These are phyloP conservation scores for Phytopythium delawarense DNA, from an alignment of 352 stramenopile species.

Conservation along the genomic window DNA sequence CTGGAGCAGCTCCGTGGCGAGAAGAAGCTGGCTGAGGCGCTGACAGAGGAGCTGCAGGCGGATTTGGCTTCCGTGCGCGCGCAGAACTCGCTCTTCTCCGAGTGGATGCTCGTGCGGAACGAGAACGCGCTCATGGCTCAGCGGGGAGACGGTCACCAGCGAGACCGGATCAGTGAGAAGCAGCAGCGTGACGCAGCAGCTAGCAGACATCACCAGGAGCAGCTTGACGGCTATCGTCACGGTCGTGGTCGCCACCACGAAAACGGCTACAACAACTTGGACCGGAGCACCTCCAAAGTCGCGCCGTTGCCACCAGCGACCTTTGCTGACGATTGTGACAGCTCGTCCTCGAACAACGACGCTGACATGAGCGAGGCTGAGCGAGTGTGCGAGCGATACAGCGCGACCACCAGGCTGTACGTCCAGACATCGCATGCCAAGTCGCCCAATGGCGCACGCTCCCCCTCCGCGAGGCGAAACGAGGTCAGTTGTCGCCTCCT, in stretches of 20 bases:
- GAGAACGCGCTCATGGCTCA: constrained; percentile 44
- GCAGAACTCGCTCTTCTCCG: constrained; percentile 66
- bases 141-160: constrained; percentile 9
- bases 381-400: not conserved
- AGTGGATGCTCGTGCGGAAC: constrained; percentile 78
- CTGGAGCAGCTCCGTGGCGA: constrained; percentile 47
- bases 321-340: not conserved
- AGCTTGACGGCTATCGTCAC: not conserved
- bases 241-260: not conserved
- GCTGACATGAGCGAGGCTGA: not conserved
- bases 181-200: constrained; percentile 5
- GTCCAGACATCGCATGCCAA: not conserved
- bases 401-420: not conserved
- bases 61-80: constrained; percentile 53
- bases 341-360: not conserved
- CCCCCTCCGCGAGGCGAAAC: not conserved
- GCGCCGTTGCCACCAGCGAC: constrained; percentile 10
- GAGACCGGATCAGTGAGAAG: constrained; percentile 4
- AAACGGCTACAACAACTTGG: not conserved
- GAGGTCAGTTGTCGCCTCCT: not conserved
- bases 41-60: constrained; percentile 48
- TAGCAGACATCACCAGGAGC: not conserved
- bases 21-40: constrained; percentile 36
- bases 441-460: not conserved
- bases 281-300: constrained; percentile 9